Percentiles rank a stretch among this genome's conserved stretches.
Evolutionary conservation across 2,329 filamentous ascomycete species (phyloP).

Genomic region (Podosphaera fusca): DNA sequence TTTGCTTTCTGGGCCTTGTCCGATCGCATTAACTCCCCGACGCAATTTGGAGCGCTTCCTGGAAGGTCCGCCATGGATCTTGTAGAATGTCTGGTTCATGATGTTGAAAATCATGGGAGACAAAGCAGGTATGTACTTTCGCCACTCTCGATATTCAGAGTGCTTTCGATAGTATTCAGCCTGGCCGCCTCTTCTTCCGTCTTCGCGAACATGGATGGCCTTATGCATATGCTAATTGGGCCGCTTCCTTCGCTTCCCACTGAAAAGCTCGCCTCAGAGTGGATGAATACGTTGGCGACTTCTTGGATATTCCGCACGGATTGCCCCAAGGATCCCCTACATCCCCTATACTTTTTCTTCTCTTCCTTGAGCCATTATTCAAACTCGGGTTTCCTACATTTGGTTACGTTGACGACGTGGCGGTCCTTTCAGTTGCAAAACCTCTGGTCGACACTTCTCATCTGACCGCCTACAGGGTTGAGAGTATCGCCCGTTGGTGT

Average conservation of each 20-base stretch:
- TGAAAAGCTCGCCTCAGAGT: no score
- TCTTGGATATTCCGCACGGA: no score
- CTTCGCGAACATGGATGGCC: not conserved
- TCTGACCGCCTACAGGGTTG: not conserved
- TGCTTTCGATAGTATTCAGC: not conserved
- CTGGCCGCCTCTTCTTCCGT: not conserved
- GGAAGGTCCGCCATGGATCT: no score
- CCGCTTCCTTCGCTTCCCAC: no score
- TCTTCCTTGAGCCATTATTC: not conserved
- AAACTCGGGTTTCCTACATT: not conserved
- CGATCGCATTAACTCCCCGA: no score
- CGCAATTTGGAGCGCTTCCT: no score
- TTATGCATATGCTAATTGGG: no score
- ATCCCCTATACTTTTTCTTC: not conserved
- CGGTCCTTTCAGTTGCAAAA: not conserved
- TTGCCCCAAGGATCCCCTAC: no score
- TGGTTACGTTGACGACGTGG: not conserved
- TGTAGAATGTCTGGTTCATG: no score
- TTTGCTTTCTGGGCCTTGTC: no score
- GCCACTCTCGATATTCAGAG: not conserved
- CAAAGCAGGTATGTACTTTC: not conserved
- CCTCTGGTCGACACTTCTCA: not conserved
- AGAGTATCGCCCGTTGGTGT: not conserved
- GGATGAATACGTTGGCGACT: no score
- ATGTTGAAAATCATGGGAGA: no score